Evolutionary conservation across 208 protist species (phyloP).

Genomic region (Tritrichomonas musculus): DNA sequence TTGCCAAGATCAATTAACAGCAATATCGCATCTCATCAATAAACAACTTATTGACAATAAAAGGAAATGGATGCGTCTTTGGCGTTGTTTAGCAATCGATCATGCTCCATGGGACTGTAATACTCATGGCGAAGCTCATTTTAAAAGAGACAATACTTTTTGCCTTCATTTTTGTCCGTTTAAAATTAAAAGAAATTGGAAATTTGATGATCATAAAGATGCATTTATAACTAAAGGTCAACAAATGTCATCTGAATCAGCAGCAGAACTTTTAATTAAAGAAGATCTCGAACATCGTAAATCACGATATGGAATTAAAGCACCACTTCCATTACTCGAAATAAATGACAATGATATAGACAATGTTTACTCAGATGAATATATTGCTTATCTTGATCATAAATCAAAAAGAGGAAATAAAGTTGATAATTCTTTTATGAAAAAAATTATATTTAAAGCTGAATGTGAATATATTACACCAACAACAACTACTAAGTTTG

Average conservation of each 20-base stretch:
- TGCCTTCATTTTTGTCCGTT: neutral
- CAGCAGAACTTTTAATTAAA: neutral
- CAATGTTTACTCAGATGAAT: too few species aligned
- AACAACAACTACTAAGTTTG: neutral
- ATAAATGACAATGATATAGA: neutral
- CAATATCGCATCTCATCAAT: neutral
- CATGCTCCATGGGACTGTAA: neutral
- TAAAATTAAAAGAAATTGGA: neutral
- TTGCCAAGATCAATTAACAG: neutral
- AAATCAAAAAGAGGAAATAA: too few species aligned
- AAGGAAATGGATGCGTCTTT: neutral
- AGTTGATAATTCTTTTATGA: too few species aligned
- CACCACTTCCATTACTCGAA: neutral
- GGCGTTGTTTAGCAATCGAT: neutral
- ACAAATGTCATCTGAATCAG: neutral
- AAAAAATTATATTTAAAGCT: neutral
- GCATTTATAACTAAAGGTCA: neutral
- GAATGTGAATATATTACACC: neutral
- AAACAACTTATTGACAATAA: neutral
- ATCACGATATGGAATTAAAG: neutral
- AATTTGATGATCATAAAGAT: conserved; percentile 8
- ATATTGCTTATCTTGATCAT: too few species aligned
- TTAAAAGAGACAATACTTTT: neutral
- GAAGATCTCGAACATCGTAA: neutral
- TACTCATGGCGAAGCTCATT: neutral